Conservation (phyloP, 441 rosid species). For the Brassica balearica region DNA sequence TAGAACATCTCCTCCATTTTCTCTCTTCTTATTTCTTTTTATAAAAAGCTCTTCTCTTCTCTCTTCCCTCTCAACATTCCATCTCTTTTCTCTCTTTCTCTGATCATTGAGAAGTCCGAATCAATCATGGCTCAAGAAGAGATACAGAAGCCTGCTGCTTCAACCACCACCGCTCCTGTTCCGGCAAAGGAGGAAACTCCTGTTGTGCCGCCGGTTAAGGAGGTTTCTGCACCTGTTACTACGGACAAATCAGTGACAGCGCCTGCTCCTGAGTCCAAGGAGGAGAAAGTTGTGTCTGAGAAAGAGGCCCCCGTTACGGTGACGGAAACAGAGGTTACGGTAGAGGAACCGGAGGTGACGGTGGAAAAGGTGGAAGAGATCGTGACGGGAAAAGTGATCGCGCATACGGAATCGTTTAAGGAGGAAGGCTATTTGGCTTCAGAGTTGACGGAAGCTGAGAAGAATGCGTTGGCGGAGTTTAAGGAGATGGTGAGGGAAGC, state of each 20-base stretch:
- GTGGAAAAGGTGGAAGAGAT: conserved; percentile 31
- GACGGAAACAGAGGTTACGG: conserved; percentile 36
- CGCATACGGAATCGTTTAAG: conserved; percentile 65
- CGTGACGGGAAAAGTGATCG: conserved; percentile 38
- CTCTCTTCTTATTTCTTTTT: conserved; percentile 8
- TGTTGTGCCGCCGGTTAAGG: conserved; percentile 32
- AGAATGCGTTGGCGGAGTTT: conserved; percentile 76
- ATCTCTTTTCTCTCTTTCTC: conserved; percentile 29
- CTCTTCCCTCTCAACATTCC: conserved; percentile 25
- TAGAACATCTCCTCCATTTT: conserved; percentile 37
- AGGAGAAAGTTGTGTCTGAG: conserved; percentile 33
- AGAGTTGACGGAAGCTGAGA: conserved; percentile 67
- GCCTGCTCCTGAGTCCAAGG: conserved; percentile 40
- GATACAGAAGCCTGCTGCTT: conserved; percentile 42
- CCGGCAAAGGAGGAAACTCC: conserved; percentile 43
- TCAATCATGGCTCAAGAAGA: conserved; percentile 47
- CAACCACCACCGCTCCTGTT: conserved; percentile 42
- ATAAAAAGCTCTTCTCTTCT: conserved; percentile 26
- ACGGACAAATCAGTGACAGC: conserved; percentile 38
- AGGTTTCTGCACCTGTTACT: conserved; percentile 43
- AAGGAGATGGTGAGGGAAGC: conserved; percentile 72
- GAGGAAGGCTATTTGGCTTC: conserved; percentile 76
- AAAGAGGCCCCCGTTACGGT: conserved; percentile 9
- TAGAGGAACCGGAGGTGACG: conserved; percentile 34
- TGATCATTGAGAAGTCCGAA: conserved; percentile 5